Conservation (phyloP, 495 filamentous ascomycete species). For the Neurospora sp. region DNA sequence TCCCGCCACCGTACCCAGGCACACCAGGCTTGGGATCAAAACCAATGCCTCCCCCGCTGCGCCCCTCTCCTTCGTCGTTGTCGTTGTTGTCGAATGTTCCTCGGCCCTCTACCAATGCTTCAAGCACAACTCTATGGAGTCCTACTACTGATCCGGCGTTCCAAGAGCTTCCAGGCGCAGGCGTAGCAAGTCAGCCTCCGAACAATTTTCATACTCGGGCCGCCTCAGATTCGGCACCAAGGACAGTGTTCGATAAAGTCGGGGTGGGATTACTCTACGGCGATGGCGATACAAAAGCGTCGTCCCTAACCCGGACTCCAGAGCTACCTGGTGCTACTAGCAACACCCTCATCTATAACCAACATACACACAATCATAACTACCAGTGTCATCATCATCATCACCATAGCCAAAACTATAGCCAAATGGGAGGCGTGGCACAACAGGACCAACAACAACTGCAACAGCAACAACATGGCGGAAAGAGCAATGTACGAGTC, state of each 20-base stretch:
- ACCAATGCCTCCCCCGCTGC: background rate
- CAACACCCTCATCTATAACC: background rate
- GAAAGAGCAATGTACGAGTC: background rate
- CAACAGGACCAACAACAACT: background rate
- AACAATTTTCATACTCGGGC: too few species aligned
- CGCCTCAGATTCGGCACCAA: too few species aligned
- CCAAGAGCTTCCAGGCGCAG: background rate
- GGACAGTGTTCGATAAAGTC: background rate
- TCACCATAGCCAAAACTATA: background rate
- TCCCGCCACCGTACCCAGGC: background rate
- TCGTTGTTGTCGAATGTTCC: background rate
- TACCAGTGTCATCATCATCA: background rate
- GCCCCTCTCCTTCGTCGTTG: background rate
- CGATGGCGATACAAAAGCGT: too few species aligned
- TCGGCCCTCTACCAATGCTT: background rate
- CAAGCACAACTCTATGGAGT: background rate
- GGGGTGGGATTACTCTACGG: background rate
- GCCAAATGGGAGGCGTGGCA: background rate
- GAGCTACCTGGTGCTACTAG: background rate
- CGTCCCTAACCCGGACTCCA: too few species aligned
- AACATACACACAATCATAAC: background rate
- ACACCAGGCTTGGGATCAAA: background rate
- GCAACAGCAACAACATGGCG: too few species aligned
- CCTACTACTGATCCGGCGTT: background rate
- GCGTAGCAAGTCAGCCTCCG: background rate